These are phyloP conservation scores for Colletotrichum sp. DNA, from an alignment of 2,329 filamentous ascomycete species.

Conservation along the genomic window DNA sequence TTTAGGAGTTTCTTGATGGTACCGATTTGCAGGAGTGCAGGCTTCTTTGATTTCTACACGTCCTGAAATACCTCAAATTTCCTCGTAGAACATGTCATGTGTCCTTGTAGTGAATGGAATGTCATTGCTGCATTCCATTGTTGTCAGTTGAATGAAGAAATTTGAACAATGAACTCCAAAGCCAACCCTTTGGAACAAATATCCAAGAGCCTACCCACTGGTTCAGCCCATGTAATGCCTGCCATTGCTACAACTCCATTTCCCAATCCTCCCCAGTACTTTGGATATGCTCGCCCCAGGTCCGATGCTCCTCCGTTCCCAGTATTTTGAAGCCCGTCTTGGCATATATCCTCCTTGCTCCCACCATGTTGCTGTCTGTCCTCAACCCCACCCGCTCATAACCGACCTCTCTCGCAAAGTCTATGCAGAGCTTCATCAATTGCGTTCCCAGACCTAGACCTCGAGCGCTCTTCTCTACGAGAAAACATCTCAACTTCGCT, in stretches of 20 bases:
- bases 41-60: not conserved
- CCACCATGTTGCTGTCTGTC: constrained; percentile 22
- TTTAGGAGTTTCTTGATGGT: not conserved
- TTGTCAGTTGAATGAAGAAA: not conserved
- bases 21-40: not conserved
- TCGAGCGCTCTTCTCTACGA: constrained; percentile 25
- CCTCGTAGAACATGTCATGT: fast-evolving
- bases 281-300: not conserved
- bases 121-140: fast-evolving
- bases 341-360: constrained; percentile 24
- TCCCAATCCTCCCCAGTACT: constrained; percentile 13
- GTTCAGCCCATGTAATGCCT: not conserved
- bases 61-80: not conserved
- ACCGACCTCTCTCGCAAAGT: constrained; percentile 22
- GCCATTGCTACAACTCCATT: not conserved
- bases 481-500: constrained; percentile 28
- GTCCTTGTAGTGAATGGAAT: fast-evolving
- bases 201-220: fast-evolving
- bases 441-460: constrained; percentile 23
- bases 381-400: constrained; percentile 21
- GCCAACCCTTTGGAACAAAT: not conserved
- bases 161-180: not conserved
- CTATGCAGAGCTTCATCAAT: constrained; percentile 20
- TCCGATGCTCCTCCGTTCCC: not conserved
- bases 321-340: constrained; percentile 22